These are phyloP conservation scores for Diaporthe citriasiana DNA, from an alignment of 2,329 filamentous ascomycete species.

Conservation along the genomic window DNA sequence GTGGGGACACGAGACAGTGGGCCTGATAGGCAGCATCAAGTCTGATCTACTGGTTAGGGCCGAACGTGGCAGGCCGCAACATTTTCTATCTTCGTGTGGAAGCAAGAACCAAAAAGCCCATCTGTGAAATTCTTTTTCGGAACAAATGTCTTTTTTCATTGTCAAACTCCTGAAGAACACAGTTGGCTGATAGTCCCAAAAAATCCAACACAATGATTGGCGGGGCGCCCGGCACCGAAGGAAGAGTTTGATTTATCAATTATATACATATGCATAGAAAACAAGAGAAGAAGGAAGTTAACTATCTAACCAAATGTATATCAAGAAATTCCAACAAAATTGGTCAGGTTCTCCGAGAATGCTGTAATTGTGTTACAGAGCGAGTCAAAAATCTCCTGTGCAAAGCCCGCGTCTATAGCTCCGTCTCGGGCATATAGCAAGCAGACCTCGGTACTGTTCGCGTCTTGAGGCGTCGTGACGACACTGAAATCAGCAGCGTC, in stretches of 20 bases:
- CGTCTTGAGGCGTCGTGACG: conserved; percentile 8
- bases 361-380: not conserved
- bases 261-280: not conserved
- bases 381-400: not conserved
- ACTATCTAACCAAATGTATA: not conserved
- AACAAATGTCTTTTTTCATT: no score
- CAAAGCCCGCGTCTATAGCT: not conserved
- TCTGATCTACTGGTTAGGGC: no score
- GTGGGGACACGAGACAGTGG: no score
- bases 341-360: not conserved
- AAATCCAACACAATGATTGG: no score
- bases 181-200: no score
- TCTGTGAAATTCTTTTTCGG: no score
- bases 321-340: not conserved
- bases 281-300: not conserved
- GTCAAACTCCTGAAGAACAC: no score
- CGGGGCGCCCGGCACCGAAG: no score
- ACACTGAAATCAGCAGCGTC: conserved; percentile 15
- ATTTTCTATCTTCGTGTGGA: no score
- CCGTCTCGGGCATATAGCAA: not conserved
- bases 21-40: no score
- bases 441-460: conserved; percentile 1
- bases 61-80: no score
- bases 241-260: not conserved
- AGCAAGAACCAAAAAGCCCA: no score